Conservation (phyloP, 2,329 filamentous ascomycete species). For the Orbilia ellipsospora region DNA sequence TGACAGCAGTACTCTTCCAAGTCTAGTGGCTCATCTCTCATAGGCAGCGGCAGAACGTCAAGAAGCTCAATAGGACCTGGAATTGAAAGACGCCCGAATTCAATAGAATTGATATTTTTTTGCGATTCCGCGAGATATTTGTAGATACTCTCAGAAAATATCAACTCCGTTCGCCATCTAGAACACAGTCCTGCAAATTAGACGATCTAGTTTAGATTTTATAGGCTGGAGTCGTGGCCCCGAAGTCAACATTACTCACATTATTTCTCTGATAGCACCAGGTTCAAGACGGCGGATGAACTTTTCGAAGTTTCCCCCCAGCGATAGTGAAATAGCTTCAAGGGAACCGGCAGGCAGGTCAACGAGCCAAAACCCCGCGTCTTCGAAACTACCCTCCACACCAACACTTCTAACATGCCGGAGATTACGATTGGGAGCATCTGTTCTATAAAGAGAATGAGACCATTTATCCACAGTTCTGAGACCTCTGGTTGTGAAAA, state of each 20-base stretch:
- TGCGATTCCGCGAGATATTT: neutral
- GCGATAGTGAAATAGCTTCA: neutral
- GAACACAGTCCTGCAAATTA: no score
- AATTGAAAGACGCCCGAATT: neutral
- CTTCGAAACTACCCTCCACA: conserved; percentile 5
- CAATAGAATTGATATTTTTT: conserved; percentile 4
- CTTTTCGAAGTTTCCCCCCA: neutral
- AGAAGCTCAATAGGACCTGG: conserved; percentile 2
- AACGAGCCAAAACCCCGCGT: neutral
- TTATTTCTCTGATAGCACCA: conserved; percentile 6
- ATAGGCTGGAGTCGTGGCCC: no score
- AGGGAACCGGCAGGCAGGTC: neutral
- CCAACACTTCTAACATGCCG: conserved; percentile 12
- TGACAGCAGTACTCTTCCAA: conserved; percentile 4
- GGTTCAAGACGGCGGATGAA: conserved; percentile 8
- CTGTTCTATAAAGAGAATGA: neutral
- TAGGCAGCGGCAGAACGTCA: neutral
- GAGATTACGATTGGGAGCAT: conserved; percentile 8
- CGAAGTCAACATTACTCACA: conserved; percentile 4
- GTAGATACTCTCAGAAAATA: neutral
- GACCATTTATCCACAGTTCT: neutral
- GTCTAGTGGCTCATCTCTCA: neutral
- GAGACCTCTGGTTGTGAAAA: neutral
- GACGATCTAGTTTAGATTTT: no score
- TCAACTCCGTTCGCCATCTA: conserved; percentile 25